Percentiles rank a stretch among this genome's conserved stretches.
phyloP scores from a whole-genome alignment of 1,139 yeast genomes.

The Geotrichum aggregatum region DNA sequence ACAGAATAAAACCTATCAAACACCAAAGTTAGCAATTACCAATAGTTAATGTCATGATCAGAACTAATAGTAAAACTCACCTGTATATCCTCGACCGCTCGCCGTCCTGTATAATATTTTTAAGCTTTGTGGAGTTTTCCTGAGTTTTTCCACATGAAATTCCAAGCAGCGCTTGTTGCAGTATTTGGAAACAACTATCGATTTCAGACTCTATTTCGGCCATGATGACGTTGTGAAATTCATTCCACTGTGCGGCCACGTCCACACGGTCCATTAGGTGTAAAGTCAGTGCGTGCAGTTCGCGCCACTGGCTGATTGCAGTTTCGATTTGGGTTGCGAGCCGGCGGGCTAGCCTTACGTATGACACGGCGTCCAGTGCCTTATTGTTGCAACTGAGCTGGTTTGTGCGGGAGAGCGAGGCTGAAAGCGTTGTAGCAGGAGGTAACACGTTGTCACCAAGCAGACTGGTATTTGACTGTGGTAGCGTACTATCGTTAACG shows the following conservation, averaged over 20 bases:
- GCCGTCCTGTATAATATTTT: too few relatives aligned
- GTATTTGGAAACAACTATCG: slow-evolving; percentile 42
- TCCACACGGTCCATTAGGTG: slow-evolving; percentile 48
- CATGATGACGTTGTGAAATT: slow-evolving; percentile 52
- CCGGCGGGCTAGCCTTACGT: slow-evolving; percentile 42
- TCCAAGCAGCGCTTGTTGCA: slow-evolving; percentile 17
- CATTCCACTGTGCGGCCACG: slow-evolving; percentile 55
- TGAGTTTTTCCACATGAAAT: too few relatives aligned
- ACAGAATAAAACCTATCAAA: not conserved
- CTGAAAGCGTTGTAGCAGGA: slow-evolving; percentile 9
- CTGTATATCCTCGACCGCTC: too few relatives aligned
- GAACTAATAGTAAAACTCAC: too few relatives aligned
- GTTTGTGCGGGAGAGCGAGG: slow-evolving; percentile 12
- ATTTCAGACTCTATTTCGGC: slow-evolving; percentile 51
- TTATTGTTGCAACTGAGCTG: slow-evolving; percentile 25
- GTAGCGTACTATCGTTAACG: too few relatives aligned
- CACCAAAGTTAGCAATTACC: not conserved
- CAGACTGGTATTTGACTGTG: too few relatives aligned
- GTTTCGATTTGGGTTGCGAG: slow-evolving; percentile 14
- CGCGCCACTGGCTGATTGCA: slow-evolving; percentile 37
- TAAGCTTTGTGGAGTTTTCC: too few relatives aligned
- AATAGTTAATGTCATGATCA: too few relatives aligned
- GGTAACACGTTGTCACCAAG: too few relatives aligned
- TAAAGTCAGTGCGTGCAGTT: slow-evolving; percentile 42
- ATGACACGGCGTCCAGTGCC: not conserved